Evolutionary conservation across 148 eudicot species (phyloP).

Genomic region (Polygonum maritimum): DNA sequence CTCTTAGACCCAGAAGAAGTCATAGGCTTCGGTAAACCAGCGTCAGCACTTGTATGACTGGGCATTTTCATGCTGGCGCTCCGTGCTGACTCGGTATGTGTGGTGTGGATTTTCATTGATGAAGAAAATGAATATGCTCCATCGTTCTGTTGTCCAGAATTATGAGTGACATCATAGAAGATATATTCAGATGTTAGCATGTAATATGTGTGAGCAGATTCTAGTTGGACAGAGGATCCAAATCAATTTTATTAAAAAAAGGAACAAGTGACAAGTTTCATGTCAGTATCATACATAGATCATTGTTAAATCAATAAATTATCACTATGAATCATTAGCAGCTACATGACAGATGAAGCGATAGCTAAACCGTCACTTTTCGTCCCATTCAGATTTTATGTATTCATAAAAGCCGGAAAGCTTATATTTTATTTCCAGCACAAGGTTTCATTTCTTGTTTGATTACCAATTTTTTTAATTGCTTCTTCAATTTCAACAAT

Average conservation of each 20-base stretch:
- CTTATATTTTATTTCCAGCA: background rate
- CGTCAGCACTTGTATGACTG: conserved; percentile 14
- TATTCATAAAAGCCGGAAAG: background rate
- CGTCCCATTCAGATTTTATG: background rate
- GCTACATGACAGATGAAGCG: background rate
- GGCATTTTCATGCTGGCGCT: conserved; percentile 17
- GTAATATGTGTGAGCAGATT: background rate
- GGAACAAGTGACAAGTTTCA: background rate
- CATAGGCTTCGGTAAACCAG: conserved; percentile 3
- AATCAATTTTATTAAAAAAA: background rate
- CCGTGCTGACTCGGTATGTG: conserved; percentile 19
- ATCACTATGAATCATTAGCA: background rate
- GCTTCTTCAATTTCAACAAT: background rate
- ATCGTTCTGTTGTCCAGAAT: conserved; percentile 29
- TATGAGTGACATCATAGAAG: background rate
- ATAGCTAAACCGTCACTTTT: background rate
- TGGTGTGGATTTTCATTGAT: conserved; percentile 21
- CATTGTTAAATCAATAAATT: background rate
- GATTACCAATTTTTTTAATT: background rate
- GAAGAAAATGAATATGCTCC: conserved; percentile 23
- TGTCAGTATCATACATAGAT: background rate
- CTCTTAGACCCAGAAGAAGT: background rate
- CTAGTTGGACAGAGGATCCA: background rate
- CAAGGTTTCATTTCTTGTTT: background rate
- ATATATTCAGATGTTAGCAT: background rate